Conservation (phyloP, 2,329 filamentous ascomycete species). For the Monilinia vaccinii-corymbosi region DNA sequence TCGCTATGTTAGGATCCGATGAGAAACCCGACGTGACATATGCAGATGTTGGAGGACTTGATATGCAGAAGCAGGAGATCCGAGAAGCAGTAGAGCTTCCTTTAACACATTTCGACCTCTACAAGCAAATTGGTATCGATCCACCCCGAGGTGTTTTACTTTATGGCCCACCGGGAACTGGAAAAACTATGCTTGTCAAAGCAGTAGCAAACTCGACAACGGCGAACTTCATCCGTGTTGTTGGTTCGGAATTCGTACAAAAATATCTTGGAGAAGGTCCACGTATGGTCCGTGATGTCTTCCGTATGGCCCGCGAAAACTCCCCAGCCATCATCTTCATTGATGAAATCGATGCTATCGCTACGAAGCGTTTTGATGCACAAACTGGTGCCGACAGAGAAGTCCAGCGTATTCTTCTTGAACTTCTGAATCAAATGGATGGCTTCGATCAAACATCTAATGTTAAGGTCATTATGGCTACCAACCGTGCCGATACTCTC, state of each 20-base stretch:
- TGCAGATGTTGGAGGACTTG: conserved; percentile 90
- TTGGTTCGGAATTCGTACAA: conserved; percentile 96
- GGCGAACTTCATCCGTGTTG: conserved; percentile 95
- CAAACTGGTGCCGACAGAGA: conserved; percentile 97
- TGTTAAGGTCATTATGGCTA: conserved; percentile 99
- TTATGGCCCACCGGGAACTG: conserved; percentile 91
- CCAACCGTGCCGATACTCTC: conserved; percentile 93
- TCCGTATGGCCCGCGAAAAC: conserved; percentile 98
- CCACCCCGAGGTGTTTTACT: conserved; percentile 92
- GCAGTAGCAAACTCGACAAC: conserved; percentile 97
- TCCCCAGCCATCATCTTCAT: conserved; percentile 99
- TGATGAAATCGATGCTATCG: conserved; percentile 97
- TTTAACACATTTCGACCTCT: conserved; percentile 93
- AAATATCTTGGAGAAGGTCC: conserved; percentile 98
- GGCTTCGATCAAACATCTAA: conserved; percentile 98
- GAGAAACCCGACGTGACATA: conserved; percentile 99
- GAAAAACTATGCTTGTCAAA: conserved; percentile 97
- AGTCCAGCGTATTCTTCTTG: conserved; percentile 95
- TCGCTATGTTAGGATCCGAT: conserved; percentile 91
- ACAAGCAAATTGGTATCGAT: conserved; percentile 98
- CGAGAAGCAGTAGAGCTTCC: conserved; percentile 95
- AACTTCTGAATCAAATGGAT: conserved; percentile 99
- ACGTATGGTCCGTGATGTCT: conserved; percentile 97
- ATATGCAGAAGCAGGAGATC: conserved; percentile 99
- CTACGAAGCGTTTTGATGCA: conserved; percentile 97